Evolutionary conservation across 164 flowering plant species (phyloP).

Genomic region (Umbilicus rupestris): DNA sequence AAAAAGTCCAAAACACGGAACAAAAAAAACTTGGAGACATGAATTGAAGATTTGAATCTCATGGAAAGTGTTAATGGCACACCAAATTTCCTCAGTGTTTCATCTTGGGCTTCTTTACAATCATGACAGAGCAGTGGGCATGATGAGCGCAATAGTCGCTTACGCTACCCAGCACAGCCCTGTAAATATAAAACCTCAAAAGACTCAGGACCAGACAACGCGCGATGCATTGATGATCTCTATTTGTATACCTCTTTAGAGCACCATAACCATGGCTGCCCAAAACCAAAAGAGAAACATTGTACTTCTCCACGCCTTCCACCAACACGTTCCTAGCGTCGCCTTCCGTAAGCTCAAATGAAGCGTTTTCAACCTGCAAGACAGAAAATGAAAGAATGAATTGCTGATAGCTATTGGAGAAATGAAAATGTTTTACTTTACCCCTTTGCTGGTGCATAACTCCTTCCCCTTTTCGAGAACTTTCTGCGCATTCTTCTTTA

Average conservation of each 20-base stretch:
- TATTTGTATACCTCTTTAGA: constrained; percentile 41
- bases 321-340: constrained; percentile 51
- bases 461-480: neutral
- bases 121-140: constrained; percentile 40
- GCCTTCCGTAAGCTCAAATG: constrained; percentile 35
- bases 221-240: neutral
- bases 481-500: constrained; percentile 4
- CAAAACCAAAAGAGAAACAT: constrained; percentile 42
- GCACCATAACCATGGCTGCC: constrained; percentile 74
- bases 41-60: too few relatives aligned
- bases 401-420: too few relatives aligned
- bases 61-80: neutral
- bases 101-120: constrained; percentile 32
- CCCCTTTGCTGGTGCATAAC: constrained; percentile 8
- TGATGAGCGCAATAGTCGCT: constrained; percentile 42
- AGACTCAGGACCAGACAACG: neutral
- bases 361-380: constrained; percentile 28
- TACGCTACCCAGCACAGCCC: constrained; percentile 37
- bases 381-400: too few relatives aligned
- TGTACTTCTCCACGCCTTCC: constrained; percentile 48
- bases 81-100: neutral
- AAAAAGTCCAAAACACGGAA: too few relatives aligned
- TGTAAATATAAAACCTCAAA: constrained; percentile 11
- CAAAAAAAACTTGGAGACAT: too few relatives aligned
- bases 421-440: too few relatives aligned